These are phyloP conservation scores for Mucor piriformis DNA, from an alignment of 371 early-diverging fungal species.

Conservation along the genomic window DNA sequence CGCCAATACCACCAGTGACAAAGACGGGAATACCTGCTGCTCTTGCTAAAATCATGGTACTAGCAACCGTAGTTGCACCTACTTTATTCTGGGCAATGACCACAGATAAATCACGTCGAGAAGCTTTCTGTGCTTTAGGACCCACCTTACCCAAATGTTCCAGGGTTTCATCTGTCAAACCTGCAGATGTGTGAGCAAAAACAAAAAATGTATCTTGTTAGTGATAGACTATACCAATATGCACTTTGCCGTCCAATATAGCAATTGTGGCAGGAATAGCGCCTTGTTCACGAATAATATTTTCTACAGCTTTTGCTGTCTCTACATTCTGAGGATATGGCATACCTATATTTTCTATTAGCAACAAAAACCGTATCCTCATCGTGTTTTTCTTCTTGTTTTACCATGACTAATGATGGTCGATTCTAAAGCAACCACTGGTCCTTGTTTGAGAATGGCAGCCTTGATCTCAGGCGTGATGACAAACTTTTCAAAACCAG, in stretches of 20 bases:
- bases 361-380: not conserved
- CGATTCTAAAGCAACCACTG: constrained; percentile 92
- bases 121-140: constrained; percentile 72
- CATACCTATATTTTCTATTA: constrained; percentile 65
- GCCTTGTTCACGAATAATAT: constrained; percentile 71
- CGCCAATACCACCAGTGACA: constrained; percentile 97
- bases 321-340: constrained; percentile 91
- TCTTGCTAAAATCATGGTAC: constrained; percentile 87
- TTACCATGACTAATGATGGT: constrained; percentile 93
- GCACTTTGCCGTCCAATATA: constrained; percentile 80
- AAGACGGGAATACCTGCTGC: constrained; percentile 85
- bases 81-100: constrained; percentile 68
- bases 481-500: constrained; percentile 12
- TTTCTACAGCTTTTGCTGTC: constrained; percentile 81
- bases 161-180: constrained; percentile 56
- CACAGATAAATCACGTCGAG: constrained; percentile 81
- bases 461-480: constrained; percentile 51
- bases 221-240: constrained; percentile 59
- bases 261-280: constrained; percentile 92
- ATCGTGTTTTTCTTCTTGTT: not conserved
- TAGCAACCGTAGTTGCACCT: constrained; percentile 92
- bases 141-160: constrained; percentile 68
- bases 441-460: constrained; percentile 65
- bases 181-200: constrained; percentile 5
- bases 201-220: not conserved